Base-by-base conservation (phyloP, 371 early-diverging fungal genomes). In the Rhizomucor pusillus region DNA sequence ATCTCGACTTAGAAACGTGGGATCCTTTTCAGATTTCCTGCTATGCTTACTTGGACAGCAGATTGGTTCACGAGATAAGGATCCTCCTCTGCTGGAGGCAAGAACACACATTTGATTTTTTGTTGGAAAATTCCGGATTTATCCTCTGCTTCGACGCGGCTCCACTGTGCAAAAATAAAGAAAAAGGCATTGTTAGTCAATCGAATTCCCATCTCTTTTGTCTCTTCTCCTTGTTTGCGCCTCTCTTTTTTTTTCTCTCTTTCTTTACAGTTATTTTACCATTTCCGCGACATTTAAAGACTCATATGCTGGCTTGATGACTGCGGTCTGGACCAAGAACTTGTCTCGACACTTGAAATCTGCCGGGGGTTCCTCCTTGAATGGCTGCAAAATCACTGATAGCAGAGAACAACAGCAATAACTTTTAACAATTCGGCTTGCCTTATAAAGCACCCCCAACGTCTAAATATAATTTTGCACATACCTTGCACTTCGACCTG, bases 331-430 rank as follows among this genome's bases (percentile, higher is more conserved):
- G 16, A 94, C 81, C 29, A 92, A 66, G 60, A 94, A 94, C 73
- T 93, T 93, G 82, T 94, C 94, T 58, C 85, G 88, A 73, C 90
- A 88, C 47, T 85, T 88, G 54, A 63, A 75, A 50, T 86, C 88
- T 0, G 66, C 59, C 25, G 87, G 76, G 9, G 84, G 85, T 34
- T 89, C 90, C 50, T 88, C 87, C 56, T 75, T 73, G 71, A 88
- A 79, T 1, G 90, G 85, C 65, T 92, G 92, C 57, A 90, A 68
- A 44, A 89, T 73, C 10, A 92, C 90, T 83, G 60, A 41, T 16
- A 41, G 37, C 11, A 52, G 34, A 43, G 18, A 25, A 25, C 13
- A 52, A 25, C 24, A 37, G 14, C 11, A 14, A 14, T 29, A 45
- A 18, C 18, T 18, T 18, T n/a, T 10, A 23, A 40, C 37, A 11